Conservation (phyloP, 495 filamentous ascomycete genomes). For the Podospora anserina region DNA sequence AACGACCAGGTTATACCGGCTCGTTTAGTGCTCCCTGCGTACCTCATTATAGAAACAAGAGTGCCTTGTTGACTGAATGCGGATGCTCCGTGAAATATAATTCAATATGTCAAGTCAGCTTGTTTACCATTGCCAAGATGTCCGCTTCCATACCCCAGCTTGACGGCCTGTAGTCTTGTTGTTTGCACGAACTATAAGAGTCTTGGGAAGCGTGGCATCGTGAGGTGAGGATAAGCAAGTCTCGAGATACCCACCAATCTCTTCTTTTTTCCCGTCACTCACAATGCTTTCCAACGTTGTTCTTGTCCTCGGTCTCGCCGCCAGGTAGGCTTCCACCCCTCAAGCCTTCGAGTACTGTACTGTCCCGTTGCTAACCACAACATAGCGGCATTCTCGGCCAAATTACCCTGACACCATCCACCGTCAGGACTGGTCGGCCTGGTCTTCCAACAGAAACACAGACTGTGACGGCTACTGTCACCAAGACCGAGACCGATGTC, state of each 20-base stretch:
- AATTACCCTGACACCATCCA: slow-evolving; percentile 27
- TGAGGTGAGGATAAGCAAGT: background rate
- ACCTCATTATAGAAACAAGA: background rate
- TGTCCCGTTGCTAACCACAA: background rate
- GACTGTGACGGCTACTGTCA: slow-evolving; percentile 11
- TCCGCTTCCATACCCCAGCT: background rate
- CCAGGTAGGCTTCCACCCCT: slow-evolving; percentile 6
- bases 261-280: background rate
- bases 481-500: slow-evolving; percentile 16
- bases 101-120: slow-evolving; percentile 22
- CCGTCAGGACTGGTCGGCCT: slow-evolving; percentile 17
- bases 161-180: background rate
- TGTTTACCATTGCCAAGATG: slow-evolving; percentile 10
- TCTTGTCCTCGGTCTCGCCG: slow-evolving; percentile 9
- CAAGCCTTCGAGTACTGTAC: too few relatives aligned
- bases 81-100: slow-evolving; percentile 30
- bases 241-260: background rate
- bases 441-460: background rate
- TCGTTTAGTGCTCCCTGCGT: background rate
- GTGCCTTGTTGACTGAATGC: slow-evolving; percentile 8
- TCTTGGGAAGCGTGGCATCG: background rate
- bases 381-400: slow-evolving; percentile 27
- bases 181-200: background rate
- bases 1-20: slow-evolving; percentile 1
- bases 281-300: slow-evolving; percentile 14